Evolutionary conservation across 768 basidiomycete species (phyloP).

Genomic region (Suillus occidentalis): DNA sequence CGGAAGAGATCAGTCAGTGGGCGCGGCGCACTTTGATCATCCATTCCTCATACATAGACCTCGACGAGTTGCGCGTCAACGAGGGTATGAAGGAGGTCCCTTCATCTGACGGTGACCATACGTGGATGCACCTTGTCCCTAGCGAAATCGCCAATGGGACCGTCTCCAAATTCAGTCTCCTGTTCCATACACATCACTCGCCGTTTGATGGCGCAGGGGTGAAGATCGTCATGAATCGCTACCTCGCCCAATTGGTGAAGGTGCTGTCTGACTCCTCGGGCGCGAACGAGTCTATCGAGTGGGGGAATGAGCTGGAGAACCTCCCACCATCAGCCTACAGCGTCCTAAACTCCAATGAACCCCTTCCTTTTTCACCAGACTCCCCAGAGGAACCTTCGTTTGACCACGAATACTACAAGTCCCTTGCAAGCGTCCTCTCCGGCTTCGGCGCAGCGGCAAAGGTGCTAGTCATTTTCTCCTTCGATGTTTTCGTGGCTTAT

Average conservation of each 20-base stretch:
- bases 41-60: not conserved
- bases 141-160: not conserved
- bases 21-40: not conserved
- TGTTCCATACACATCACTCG: not conserved
- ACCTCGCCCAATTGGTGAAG: not conserved
- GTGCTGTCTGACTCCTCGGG: not conserved
- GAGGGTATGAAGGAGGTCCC: not conserved
- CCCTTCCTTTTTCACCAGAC: not conserved
- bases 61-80: not conserved
- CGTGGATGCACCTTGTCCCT: not conserved
- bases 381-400: not conserved
- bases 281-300: not conserved
- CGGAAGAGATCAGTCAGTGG: not conserved
- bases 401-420: slow-evolving; percentile 1
- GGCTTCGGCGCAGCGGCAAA: not conserved
- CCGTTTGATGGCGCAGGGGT: not conserved
- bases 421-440: not conserved
- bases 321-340: not conserved
- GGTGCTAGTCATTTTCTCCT: not conserved
- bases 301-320: not conserved
- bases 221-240: not conserved
- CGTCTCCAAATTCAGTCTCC: not conserved
- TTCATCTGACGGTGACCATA: not conserved
- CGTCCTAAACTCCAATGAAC: not conserved
- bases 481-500: not conserved